These are phyloP conservation scores for Phialocephala subalpina DNA, from an alignment of 2,329 filamentous ascomycete species.

Conservation along the genomic window DNA sequence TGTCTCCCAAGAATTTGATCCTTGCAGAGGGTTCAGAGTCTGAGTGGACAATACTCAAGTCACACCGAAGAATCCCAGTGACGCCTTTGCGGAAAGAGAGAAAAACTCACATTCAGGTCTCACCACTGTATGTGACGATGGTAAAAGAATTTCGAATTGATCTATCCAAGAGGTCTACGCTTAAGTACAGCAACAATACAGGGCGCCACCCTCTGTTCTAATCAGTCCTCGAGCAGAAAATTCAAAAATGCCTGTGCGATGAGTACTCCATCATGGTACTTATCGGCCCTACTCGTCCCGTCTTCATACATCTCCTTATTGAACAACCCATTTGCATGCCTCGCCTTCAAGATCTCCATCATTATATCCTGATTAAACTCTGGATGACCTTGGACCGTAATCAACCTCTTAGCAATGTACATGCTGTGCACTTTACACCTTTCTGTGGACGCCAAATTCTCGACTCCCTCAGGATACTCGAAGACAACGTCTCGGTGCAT, in stretches of 20 bases:
- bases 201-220: not conserved
- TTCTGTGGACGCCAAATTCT: slow-evolving; percentile 69
- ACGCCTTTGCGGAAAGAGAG: not conserved
- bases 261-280: slow-evolving; percentile 80
- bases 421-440: slow-evolving; percentile 82
- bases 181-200: slow-evolving; percentile 23
- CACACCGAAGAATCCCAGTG: not conserved
- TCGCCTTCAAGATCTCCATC: slow-evolving; percentile 68
- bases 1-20: not conserved
- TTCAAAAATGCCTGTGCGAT: slow-evolving; percentile 78
- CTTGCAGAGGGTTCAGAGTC: not conserved
- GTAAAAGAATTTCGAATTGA: not conserved
- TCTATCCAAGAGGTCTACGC: slow-evolving; percentile 19
- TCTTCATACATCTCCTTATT: slow-evolving; percentile 73
- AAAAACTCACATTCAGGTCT: not conserved
- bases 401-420: slow-evolving; percentile 70
- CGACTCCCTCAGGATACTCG: slow-evolving; percentile 66
- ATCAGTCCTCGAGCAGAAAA: slow-evolving; percentile 70
- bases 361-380: slow-evolving; percentile 81
- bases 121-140: not conserved
- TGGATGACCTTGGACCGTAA: slow-evolving; percentile 87
- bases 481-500: slow-evolving; percentile 86
- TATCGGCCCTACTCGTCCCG: slow-evolving; percentile 69
- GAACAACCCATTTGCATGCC: slow-evolving; percentile 74
- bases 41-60: not conserved